Evolutionary conservation across 2,329 filamentous ascomycete species (phyloP), one percentile per base, ranked within the genome.

Genomic region (Dothideomycetes sp.): DNA sequence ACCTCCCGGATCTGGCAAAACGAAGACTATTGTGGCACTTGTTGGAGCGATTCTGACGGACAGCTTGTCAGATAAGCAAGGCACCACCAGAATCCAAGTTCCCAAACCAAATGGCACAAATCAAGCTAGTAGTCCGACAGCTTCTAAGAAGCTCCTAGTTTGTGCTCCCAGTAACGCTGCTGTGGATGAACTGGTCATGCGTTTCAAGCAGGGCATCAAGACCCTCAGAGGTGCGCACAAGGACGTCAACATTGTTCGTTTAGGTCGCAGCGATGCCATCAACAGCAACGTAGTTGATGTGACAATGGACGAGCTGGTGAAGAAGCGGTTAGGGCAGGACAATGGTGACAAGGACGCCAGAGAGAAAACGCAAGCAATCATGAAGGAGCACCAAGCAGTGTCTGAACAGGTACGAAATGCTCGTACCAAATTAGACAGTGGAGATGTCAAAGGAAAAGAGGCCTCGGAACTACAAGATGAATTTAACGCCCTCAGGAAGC

Each of bases 111-210:
- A 54, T 37, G 51, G 47, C 3, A 42, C 37, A 32, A 27, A 27
- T 27, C 22, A 22, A 10, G 50, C 47, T 4, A 51, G 50, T 5
- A 48, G 48, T 37, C 52, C 58, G n/a, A 41, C 51, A 15, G 57
- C 66, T 1, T 57, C 75, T 2, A 95, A 94, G 63, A 98, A 96
- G 60, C 70, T 98, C 18, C 73, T 98, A 18, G 85, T 98, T 17
- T 98, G 91, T 55, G 91, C 91, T n/a, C 91, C 91, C 11, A 96
- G 88, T 70, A 98, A 98, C 60, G 91, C 91, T 5, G 91, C 91
- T 22, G 91, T 98, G 4, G 91, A 98, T 57, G 91, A 98, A 59
- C 60, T 98, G 46, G 91, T 98, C 14, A 79, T 95, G 59, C 81
- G 91, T 64, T 73, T 98, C 53, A 96, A 94, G 62, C 69, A 77